These are phyloP conservation scores for Pseudocercospora ulei DNA, from an alignment of 2,329 filamentous ascomycete genomes.

Conservation along the genomic window DNA sequence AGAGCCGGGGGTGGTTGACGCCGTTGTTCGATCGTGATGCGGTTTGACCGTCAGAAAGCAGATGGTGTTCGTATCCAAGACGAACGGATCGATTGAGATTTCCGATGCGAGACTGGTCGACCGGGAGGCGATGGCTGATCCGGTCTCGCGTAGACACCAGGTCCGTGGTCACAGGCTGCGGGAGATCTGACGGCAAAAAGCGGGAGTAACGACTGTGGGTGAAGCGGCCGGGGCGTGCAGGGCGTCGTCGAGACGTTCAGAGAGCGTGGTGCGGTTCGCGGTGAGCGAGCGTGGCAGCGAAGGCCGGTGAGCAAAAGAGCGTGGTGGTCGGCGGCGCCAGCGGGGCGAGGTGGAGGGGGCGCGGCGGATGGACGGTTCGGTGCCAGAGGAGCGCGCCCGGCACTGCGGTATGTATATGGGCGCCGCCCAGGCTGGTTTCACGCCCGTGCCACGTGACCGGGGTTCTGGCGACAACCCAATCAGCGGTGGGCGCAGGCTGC, in stretches of 20 bases:
- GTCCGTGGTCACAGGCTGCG: constrained; percentile 5
- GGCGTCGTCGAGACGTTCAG: constrained; percentile 17
- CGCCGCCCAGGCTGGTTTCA: constrained; percentile 8
- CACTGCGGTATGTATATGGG: constrained; percentile 15
- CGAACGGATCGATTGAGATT: constrained; percentile 9
- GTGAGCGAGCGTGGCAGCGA: constrained; percentile 9
- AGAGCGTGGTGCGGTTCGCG: constrained; percentile 1
- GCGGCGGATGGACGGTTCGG: constrained; percentile 10
- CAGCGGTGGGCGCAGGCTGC: constrained; percentile 9
- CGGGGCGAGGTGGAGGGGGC: constrained; percentile 8
- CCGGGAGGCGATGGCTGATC: constrained; percentile 18
- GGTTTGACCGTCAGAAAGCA: not conserved
- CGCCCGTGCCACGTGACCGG: constrained; percentile 4
- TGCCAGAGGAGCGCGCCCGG: constrained; percentile 4
- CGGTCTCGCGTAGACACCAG: constrained; percentile 20
- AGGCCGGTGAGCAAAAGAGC: constrained; percentile 6
- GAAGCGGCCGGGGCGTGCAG: constrained; percentile 11
- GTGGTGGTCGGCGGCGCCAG: constrained; percentile 8
- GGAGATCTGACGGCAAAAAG: constrained; percentile 4
- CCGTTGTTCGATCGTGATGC: constrained; percentile 7
- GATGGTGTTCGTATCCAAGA: constrained; percentile 6
- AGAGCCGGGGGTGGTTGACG: constrained; percentile 11
- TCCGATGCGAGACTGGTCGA: constrained; percentile 16
- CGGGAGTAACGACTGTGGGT: constrained; percentile 13
- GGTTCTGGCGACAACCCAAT: constrained; percentile 12